Base-by-base conservation (phyloP, 805 yeast genomes). In the Yarrowia divulgata region DNA sequence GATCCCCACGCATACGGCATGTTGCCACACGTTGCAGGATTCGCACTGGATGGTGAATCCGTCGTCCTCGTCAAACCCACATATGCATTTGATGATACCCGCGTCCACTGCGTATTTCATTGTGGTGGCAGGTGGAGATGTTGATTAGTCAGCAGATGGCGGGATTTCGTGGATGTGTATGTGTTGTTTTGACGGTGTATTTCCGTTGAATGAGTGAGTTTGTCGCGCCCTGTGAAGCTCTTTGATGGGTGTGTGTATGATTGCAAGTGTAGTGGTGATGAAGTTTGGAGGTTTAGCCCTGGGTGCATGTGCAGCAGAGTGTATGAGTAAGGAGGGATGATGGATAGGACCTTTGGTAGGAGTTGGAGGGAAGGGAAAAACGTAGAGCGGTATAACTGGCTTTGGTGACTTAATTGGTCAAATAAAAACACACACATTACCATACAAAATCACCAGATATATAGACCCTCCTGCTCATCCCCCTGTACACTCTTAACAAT, bases 31-130 rank as follows among this genome's bases (percentile, higher is more conserved):
- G 77, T 85, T 88, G 78, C 98, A 93, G 42, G 86, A 84, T 77
- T 93, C 97, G 80, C 98, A 93, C 78, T 94, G 97, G 70, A 93
- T 90, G 1, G 98, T 93, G 77, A 91, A 91, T 0, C 97, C 97
- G 77, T 93, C 98, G 78, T 94, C 98, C 71, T 93, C 97, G 71
- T 88, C 91, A 73, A 83, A 88, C 0, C 88, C 92, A 82, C 98
- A 94, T 9, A 93, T 86, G 79, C 98, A 94, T 1, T 97, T 91
- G 68, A 94, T 93, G 0, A 87, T 79, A 0, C 97, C 97, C 1
- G 94, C 83, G 76, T 93, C 97, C 5, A 75, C 68, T 2, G 68
- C 68, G 57, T 63, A 63, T 48, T 63, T 63, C 57, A 49, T 60
- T 6, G 52, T 45, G 40, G 40, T 1, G 18, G 49, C 18, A 5